Percentiles rank a stretch among this genome's conserved stretches.
phyloP scores from a whole-genome alignment of 2,329 filamentous ascomycete species.

The Coniochaeta sp. region DNA sequence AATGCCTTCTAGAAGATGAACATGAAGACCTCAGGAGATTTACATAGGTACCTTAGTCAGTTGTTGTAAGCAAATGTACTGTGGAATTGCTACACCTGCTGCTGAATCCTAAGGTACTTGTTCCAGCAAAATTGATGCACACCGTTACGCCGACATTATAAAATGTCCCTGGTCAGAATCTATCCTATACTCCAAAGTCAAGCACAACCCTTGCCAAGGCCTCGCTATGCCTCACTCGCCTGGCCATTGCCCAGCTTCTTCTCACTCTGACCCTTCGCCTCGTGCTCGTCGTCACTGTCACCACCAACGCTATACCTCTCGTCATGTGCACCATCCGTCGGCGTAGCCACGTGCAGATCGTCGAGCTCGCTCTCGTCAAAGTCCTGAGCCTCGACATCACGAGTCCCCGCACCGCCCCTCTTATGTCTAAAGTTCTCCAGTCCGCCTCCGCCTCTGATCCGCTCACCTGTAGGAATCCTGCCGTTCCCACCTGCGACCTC shows the following conservation, averaged over 20 bases:
- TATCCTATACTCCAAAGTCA: neutral
- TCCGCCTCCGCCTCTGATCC: constrained; percentile 20
- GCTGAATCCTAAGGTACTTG: no score
- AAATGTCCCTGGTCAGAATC: neutral
- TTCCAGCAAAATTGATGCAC: no score
- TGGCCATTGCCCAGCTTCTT: constrained; percentile 11
- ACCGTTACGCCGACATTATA: neutral
- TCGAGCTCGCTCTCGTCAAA: constrained; percentile 61
- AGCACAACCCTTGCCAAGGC: neutral
- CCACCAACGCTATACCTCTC: constrained; percentile 50
- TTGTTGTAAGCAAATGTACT: no score
- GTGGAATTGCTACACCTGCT: no score
- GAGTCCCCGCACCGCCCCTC: constrained; percentile 20
- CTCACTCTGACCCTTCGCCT: constrained; percentile 22
- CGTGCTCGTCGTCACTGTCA: constrained; percentile 52
- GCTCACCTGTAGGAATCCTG: constrained; percentile 8
- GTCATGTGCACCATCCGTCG: constrained; percentile 30
- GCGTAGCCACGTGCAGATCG: constrained; percentile 46
- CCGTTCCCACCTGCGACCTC: constrained; percentile 21
- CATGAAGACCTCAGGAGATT: no score
- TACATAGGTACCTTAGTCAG: no score
- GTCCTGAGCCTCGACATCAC: constrained; percentile 55
- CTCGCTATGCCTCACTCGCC: neutral
- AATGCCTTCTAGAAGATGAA: no score
- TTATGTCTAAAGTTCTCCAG: constrained; percentile 41